phyloP scores from a whole-genome alignment of 345 rosid genomes.

The Aethionema arabicum region DNA sequence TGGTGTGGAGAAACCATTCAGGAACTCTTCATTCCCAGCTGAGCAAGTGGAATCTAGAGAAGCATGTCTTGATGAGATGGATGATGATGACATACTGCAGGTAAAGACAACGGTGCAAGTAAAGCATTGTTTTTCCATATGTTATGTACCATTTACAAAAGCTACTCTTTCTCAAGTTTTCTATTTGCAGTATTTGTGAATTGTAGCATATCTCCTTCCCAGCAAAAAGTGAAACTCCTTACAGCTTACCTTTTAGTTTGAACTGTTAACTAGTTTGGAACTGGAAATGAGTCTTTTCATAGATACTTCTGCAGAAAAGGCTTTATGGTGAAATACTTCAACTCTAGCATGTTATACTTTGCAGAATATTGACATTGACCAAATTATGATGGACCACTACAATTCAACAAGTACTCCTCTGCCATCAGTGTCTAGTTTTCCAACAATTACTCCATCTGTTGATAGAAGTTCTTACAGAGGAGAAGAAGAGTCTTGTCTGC shows the following conservation, averaged over 20 bases:
- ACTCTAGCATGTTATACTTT: slow-evolving; percentile 28
- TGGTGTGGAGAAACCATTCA: slow-evolving; percentile 35
- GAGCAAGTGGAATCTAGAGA: slow-evolving; percentile 40
- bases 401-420: slow-evolving; percentile 73
- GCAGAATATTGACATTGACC: slow-evolving; percentile 93
- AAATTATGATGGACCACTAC: slow-evolving; percentile 82
- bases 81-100: slow-evolving; percentile 84
- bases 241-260: slow-evolving; percentile 6
- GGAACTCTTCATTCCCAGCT: slow-evolving; percentile 35
- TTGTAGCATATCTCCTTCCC: slow-evolving; percentile 19
- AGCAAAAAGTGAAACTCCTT: slow-evolving; percentile 16
- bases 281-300: not conserved
- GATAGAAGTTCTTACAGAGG: slow-evolving; percentile 40
- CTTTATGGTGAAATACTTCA: slow-evolving; percentile 45
- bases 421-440: slow-evolving; percentile 57
- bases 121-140: slow-evolving; percentile 13
- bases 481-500: slow-evolving; percentile 51
- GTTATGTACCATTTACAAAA: slow-evolving; percentile 6
- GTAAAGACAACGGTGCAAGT: slow-evolving; percentile 41
- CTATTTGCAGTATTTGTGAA: not conserved
- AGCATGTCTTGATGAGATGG: slow-evolving; percentile 57
- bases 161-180: slow-evolving; percentile 7
- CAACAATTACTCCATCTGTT: slow-evolving; percentile 52
- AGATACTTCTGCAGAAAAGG: slow-evolving; percentile 17
- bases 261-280: slow-evolving; percentile 1